Evolutionary conservation across 139 green algal species (phyloP).

Genomic region (Eudorina sp.): DNA sequence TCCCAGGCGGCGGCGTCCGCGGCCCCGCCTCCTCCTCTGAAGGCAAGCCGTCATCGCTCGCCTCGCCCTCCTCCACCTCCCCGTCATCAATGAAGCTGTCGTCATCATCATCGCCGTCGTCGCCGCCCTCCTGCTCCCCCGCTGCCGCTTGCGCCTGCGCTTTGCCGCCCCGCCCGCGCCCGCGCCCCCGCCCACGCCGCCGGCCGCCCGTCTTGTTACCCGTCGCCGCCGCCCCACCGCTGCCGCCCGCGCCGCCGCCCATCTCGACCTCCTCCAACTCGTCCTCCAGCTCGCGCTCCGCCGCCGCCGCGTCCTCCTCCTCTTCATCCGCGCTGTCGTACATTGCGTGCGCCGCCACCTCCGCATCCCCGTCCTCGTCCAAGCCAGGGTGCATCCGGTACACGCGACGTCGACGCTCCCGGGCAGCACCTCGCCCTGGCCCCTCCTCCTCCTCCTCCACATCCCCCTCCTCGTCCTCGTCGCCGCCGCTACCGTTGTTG

Average conservation of each 20-base stretch:
- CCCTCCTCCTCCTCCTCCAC: neutral
- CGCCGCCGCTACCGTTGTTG: neutral
- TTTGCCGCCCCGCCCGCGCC: neutral
- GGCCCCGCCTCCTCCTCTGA: neutral
- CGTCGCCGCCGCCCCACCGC: too few relatives aligned
- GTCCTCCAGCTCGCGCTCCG: neutral
- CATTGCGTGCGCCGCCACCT: neutral
- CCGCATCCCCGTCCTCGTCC: neutral
- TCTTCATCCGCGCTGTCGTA: neutral
- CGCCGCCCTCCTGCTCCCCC: neutral
- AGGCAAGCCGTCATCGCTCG: neutral
- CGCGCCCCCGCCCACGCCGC: too few relatives aligned
- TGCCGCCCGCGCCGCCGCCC: neutral
- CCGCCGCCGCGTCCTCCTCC: too few relatives aligned
- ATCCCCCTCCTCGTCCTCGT: neutral
- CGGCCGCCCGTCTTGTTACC: too few relatives aligned
- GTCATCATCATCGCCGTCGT: neutral
- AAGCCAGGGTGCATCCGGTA: neutral
- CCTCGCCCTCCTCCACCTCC: neutral
- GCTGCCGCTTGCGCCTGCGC: neutral
- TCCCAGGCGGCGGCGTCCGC: neutral
- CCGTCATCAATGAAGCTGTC: conserved; percentile 2
- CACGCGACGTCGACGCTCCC: neutral
- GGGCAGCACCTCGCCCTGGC: too few relatives aligned
- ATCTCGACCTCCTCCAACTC: neutral